Conservation (phyloP, 176 grass and related monocot species). For the Carex littledalei region DNA sequence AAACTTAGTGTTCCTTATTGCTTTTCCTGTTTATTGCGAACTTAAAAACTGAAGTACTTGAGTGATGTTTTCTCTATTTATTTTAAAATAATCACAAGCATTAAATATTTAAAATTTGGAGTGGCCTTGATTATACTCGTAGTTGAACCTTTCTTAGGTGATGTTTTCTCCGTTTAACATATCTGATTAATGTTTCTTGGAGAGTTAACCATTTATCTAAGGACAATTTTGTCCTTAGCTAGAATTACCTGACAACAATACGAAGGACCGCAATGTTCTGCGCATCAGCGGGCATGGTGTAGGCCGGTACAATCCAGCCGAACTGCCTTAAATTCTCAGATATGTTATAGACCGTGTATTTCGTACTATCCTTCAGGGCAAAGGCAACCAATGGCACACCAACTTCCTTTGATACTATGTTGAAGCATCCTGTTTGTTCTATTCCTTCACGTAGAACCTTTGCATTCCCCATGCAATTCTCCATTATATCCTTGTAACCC, state of each 20-base stretch:
- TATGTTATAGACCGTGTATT: constrained; percentile 49
- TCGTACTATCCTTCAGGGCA: constrained; percentile 49
- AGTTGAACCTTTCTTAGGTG: neutral
- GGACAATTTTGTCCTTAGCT: neutral
- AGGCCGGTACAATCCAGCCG: constrained; percentile 79
- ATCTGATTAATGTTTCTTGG: neutral
- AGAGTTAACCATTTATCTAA: neutral
- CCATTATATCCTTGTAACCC: constrained; percentile 83
- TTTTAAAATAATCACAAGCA: neutral
- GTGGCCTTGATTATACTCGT: neutral
- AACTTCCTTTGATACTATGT: constrained; percentile 56
- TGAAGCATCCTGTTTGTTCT: constrained; percentile 40
- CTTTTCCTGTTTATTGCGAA: neutral
- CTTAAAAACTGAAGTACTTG: neutral
- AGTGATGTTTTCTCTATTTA: neutral
- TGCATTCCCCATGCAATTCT: constrained; percentile 55
- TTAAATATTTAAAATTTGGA: neutral
- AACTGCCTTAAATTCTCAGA: constrained; percentile 64
- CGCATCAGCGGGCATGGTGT: constrained; percentile 65
- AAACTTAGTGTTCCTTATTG: neutral
- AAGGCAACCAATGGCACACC: constrained; percentile 75
- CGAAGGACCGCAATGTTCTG: constrained; percentile 67
- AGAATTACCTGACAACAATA: constrained; percentile 41
- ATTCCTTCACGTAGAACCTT: constrained; percentile 38
- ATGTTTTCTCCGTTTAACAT: too few species aligned